phyloP scores from a whole-genome alignment of 164 flowering plant genomes.

The Macadamia integrifolia region DNA sequence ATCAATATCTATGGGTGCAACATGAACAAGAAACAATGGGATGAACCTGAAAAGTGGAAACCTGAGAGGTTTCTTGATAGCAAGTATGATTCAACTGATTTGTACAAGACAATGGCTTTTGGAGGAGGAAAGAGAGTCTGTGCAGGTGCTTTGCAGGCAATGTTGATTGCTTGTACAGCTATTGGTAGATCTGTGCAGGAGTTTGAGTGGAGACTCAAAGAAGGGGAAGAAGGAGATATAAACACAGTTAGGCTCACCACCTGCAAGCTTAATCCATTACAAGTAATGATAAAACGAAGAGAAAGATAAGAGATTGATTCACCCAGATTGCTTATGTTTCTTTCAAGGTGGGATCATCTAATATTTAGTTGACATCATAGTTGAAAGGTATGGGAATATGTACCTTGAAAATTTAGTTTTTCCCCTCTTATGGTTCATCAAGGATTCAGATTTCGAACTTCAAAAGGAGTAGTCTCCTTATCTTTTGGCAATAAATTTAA shows the following conservation, averaged over 20 bases:
- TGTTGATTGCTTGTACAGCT: slow-evolving; percentile 49
- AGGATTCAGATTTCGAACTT: too few relatives aligned
- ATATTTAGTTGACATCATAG: too few relatives aligned
- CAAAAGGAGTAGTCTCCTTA: too few relatives aligned
- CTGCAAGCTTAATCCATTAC: slow-evolving; percentile 69
- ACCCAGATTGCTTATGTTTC: neutral
- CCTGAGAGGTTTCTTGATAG: slow-evolving; percentile 75
- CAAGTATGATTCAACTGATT: slow-evolving; percentile 52
- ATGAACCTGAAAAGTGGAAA: slow-evolving; percentile 62
- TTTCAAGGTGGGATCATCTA: too few relatives aligned
- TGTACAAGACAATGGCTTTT: slow-evolving; percentile 92
- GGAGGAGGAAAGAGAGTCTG: slow-evolving; percentile 94
- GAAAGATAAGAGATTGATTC: neutral
- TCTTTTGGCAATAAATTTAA: too few relatives aligned
- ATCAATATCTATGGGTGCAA: slow-evolving; percentile 88
- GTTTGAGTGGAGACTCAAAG: slow-evolving; percentile 65
- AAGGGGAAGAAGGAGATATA: slow-evolving; percentile 65
- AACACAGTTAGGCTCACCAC: slow-evolving; percentile 69
- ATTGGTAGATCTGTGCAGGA: slow-evolving; percentile 82
- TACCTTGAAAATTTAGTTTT: too few relatives aligned
- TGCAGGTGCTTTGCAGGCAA: slow-evolving; percentile 84
- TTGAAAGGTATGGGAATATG: too few relatives aligned
- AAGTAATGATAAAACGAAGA: slow-evolving; percentile 56
- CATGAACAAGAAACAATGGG: slow-evolving; percentile 80
- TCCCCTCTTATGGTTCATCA: too few relatives aligned